A percentile compares a stretch with the other conserved stretches of the same genome.
Evolutionary conservation across 306 rosid genomes (phyloP).

Genomic region (Vigna hirtella): DNA sequence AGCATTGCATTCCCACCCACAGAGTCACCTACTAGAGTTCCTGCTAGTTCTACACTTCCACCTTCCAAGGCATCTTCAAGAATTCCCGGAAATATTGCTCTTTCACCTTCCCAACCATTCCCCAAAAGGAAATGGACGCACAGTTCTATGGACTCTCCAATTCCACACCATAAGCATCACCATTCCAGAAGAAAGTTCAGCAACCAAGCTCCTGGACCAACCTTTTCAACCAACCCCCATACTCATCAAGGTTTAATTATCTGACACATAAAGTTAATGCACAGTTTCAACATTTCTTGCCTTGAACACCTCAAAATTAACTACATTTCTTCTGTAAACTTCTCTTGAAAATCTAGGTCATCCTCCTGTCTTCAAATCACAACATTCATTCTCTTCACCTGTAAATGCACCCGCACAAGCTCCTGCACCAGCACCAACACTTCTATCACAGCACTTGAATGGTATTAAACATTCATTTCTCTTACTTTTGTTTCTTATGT

Average conservation of each 20-base stretch:
- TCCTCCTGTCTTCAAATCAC: conserved; percentile 53
- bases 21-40: conserved; percentile 19
- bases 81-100: too few relatives aligned
- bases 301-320: conserved; percentile 16
- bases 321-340: conserved; percentile 4
- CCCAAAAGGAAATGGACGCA: conserved; percentile 56
- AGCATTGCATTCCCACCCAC: conserved; percentile 59
- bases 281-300: conserved; percentile 26
- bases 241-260: conserved; percentile 63
- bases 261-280: conserved; percentile 8
- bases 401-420: conserved; percentile 34
- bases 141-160: conserved; percentile 50
- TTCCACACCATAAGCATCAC: conserved; percentile 51
- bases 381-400: conserved; percentile 54
- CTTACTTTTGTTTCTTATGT: conserved; percentile 18
- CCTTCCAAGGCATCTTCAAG: conserved; percentile 34
- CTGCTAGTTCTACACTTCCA: conserved; percentile 1
- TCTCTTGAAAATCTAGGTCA: conserved; percentile 51
- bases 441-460: conserved; percentile 48
- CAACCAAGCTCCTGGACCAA: conserved; percentile 51
- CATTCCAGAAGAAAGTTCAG: conserved; percentile 45
- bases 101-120: conserved; percentile 41
- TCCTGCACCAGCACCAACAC: conserved; percentile 57
- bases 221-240: conserved; percentile 51
- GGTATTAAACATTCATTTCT: conserved; percentile 51